Evolutionary conservation across 2,329 filamentous ascomycete genomes (phyloP).

Genomic region (Fusarium citri): DNA sequence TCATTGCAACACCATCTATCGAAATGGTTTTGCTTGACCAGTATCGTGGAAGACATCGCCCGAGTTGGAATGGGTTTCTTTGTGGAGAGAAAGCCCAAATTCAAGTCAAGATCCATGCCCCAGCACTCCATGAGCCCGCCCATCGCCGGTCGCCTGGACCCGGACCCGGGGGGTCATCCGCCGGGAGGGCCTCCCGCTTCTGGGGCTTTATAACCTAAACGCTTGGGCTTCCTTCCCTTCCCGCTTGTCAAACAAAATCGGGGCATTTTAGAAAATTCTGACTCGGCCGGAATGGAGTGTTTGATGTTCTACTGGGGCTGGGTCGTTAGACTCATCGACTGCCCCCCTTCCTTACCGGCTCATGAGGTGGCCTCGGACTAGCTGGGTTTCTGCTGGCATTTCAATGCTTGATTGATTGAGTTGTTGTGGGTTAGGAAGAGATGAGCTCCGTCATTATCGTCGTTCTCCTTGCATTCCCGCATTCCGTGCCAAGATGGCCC

Average conservation of each 20-base stretch:
- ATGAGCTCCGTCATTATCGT: constrained; percentile 36
- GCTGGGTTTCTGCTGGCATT: constrained; percentile 25
- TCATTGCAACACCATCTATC: constrained; percentile 4
- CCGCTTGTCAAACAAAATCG: constrained; percentile 39
- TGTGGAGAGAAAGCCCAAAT: constrained; percentile 34
- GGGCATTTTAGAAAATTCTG: constrained; percentile 36
- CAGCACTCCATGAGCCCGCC: constrained; percentile 28
- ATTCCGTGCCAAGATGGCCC: constrained; percentile 35
- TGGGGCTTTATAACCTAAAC: constrained; percentile 37
- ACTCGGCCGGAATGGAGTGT: constrained; percentile 36
- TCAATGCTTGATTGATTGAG: constrained; percentile 23
- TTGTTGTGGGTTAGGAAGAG: constrained; percentile 31
- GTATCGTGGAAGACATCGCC: constrained; percentile 13
- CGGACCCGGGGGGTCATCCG: constrained; percentile 37
- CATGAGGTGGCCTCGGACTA: constrained; percentile 32
- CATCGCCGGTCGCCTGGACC: constrained; percentile 34
- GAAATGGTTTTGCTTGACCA: constrained; percentile 1
- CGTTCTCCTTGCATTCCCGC: constrained; percentile 42
- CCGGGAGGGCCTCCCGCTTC: constrained; percentile 39
- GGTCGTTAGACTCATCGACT: constrained; percentile 16
- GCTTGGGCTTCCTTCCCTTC: constrained; percentile 34
- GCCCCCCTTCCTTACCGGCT: constrained; percentile 29
- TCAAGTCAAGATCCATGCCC: constrained; percentile 30
- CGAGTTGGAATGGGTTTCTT: constrained; percentile 17
- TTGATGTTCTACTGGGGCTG: constrained; percentile 24